Conservation (phyloP, 345 rosid species). For the Dipteronia sinensis region DNA sequence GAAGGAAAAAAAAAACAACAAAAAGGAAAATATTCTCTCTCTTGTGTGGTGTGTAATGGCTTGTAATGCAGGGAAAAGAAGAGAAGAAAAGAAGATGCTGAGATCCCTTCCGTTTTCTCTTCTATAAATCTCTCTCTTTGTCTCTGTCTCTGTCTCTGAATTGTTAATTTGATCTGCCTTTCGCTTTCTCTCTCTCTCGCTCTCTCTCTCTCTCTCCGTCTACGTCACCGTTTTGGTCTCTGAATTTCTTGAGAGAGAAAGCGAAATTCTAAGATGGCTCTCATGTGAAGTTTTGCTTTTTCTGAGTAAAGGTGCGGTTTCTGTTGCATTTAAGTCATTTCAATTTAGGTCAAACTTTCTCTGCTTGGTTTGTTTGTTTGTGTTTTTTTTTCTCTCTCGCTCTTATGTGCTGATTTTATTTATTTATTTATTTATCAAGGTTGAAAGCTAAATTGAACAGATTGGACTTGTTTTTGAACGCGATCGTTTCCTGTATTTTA, state of each 20-base stretch:
- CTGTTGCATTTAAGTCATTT: conserved; percentile 20
- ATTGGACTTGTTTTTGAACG: neutral
- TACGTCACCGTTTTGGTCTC: conserved; percentile 7
- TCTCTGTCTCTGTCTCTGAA: neutral
- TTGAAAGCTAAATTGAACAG: neutral
- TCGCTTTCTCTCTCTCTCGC: conserved; percentile 11
- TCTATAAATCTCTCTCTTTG: conserved; percentile 26
- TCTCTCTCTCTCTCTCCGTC: neutral
- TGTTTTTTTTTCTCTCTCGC: neutral
- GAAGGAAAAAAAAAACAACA: conserved; percentile 32
- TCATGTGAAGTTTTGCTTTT: conserved; percentile 3
- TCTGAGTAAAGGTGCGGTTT: conserved; percentile 34
- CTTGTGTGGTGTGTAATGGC: conserved; percentile 39
- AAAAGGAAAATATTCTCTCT: conserved; percentile 40
- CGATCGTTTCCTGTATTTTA: conserved; percentile 29
- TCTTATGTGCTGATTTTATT: too few relatives aligned
- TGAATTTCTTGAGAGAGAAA: conserved; percentile 23
- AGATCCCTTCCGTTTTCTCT: conserved; percentile 47
- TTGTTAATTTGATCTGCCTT: conserved; percentile 25
- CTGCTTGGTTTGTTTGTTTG: neutral
- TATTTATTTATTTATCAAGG: neutral
- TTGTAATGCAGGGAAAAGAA: conserved; percentile 43
- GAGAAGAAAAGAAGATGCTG: conserved; percentile 32
- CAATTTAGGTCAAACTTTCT: conserved; percentile 21
- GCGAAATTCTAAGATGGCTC: conserved; percentile 27